Evolutionary conservation across 2,329 filamentous ascomycete genomes (phyloP), one percentile per base, ranked within the genome.

Genomic region (Trichoderma arundinaceum): DNA sequence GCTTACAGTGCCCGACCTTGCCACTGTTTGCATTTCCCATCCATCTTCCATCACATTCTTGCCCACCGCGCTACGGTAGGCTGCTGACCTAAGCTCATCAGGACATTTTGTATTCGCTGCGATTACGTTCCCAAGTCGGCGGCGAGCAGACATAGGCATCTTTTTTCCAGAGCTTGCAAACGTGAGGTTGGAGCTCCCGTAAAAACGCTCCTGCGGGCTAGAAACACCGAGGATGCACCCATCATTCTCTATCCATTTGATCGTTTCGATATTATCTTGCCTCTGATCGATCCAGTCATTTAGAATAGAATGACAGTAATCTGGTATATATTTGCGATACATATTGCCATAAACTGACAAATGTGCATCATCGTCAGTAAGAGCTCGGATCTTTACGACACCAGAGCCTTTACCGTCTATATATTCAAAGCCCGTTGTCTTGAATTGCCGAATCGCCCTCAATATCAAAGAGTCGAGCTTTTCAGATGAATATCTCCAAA

Each of bases 381-480:
- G 17, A 65, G 56, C 35, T 33, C 43, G 44, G 7, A 54, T 63
- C 32, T 33, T 39, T n/a, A n/a, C n/a, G 4, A 32, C 38, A 8
- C 49, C 33, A 7, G 8, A 32, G 17, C n/a, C 5, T 44, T 41
- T 38, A 8, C 39, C 22, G 7, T 49, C 43, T 12, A n/a, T 32
- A 39, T 67, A 59, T 39, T 54, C 6, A 10, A 67, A 68, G 15
- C 65, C 67, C 28, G 32, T 43, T 12, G 13, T 51, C 17, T 46
- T 49, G 17, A 65, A 68, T 15, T 64, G n/a, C n/a, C n/a, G n/a
- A n/a, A n/a, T 67, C n/a, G 35, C n/a, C 12, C 65, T 41, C n/a
- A 4, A 15, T 52, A 10, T 44, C n/a, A 6, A 43, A 5, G 9
- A 65, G 28, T 19, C 22, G n/a, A 2, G 32, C 3, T 32, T 15